Evolutionary conservation across 495 filamentous ascomycete genomes (phyloP).

Genomic region (Hypoxylon intermedium): DNA sequence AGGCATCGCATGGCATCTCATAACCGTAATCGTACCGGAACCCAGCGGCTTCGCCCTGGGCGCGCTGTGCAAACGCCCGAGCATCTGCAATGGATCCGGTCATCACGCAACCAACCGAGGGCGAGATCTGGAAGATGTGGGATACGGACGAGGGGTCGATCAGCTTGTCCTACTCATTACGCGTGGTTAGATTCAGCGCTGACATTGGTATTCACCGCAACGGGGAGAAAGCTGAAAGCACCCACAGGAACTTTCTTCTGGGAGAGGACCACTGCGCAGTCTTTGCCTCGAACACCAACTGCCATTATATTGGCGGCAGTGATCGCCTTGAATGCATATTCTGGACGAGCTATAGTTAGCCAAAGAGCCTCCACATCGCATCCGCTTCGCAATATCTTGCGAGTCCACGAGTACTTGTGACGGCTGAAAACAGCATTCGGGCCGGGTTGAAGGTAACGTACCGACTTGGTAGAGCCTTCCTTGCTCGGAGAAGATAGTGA

Average conservation of each 20-base stretch:
- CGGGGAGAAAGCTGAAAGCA: conserved; percentile 32
- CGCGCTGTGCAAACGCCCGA: conserved; percentile 86
- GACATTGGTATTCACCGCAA: conserved; percentile 20
- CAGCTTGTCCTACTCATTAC: conserved; percentile 81
- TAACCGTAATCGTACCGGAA: conserved; percentile 99
- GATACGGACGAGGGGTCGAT: conserved; percentile 97
- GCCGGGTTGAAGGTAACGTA: conserved; percentile 59
- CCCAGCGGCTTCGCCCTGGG: conserved; percentile 93
- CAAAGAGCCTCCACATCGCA: conserved; percentile 14
- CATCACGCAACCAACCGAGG: conserved; percentile 97
- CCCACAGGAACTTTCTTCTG: conserved; percentile 99
- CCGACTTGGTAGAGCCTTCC: conserved; percentile 99
- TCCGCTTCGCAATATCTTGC: conserved; percentile 2
- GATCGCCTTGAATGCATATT: conserved; percentile 99
- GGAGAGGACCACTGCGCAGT: conserved; percentile 94
- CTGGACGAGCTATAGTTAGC: conserved; percentile 57
- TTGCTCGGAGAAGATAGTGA: conserved; percentile 99
- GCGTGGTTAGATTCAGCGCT: conserved; percentile 42
- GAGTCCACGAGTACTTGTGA: not conserved
- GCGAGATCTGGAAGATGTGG: conserved; percentile 95
- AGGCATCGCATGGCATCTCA: conserved; percentile 97
- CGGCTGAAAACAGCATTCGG: conserved; percentile 11
- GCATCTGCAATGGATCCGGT: conserved; percentile 98
- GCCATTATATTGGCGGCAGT: conserved; percentile 99
- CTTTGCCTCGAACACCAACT: conserved; percentile 92